These are phyloP conservation scores for Francoa sonchifolia DNA, from an alignment of 441 rosid species.

Conservation along the genomic window DNA sequence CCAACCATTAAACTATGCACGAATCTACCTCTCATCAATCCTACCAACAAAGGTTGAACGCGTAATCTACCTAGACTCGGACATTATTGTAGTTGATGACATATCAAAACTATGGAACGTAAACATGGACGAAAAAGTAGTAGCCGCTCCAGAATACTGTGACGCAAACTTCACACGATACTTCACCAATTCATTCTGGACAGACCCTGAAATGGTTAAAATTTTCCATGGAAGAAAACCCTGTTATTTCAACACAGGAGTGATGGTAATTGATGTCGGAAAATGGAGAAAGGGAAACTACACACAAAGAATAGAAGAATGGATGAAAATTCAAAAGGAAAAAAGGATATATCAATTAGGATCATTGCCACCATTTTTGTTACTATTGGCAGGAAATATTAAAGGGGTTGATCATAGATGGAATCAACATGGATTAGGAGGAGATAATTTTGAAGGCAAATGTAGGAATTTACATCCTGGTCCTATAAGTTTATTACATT, in stretches of 20 bases:
- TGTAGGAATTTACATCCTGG: constrained; percentile 71
- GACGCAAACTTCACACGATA: constrained; percentile 49
- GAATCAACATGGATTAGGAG: constrained; percentile 82
- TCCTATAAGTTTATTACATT: constrained; percentile 60
- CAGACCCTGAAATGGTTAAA: constrained; percentile 23
- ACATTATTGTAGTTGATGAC: constrained; percentile 62
- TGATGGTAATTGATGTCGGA: constrained; percentile 55
- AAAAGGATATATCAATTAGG: constrained; percentile 62
- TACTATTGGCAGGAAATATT: constrained; percentile 57
- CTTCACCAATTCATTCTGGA: constrained; percentile 50
- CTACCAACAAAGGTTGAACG: constrained; percentile 28
- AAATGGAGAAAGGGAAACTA: constrained; percentile 51
- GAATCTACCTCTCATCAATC: constrained; percentile 56
- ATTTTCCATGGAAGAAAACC: constrained; percentile 41
- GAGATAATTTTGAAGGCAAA: constrained; percentile 52
- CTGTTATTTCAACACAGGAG: constrained; percentile 71
- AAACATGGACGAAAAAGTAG: constrained; percentile 33
- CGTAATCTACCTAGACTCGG: constrained; percentile 62
- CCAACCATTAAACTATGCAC: constrained; percentile 47
- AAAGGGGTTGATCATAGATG: constrained; percentile 64
- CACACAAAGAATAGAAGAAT: constrained; percentile 45
- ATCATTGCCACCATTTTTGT: constrained; percentile 59
- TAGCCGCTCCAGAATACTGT: constrained; percentile 74
- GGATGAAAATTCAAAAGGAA: constrained; percentile 55
- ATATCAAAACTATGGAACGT: constrained; percentile 44